phyloP scores from a whole-genome alignment of 2,329 filamentous ascomycete genomes.

The Hymenoscyphus salicellus region DNA sequence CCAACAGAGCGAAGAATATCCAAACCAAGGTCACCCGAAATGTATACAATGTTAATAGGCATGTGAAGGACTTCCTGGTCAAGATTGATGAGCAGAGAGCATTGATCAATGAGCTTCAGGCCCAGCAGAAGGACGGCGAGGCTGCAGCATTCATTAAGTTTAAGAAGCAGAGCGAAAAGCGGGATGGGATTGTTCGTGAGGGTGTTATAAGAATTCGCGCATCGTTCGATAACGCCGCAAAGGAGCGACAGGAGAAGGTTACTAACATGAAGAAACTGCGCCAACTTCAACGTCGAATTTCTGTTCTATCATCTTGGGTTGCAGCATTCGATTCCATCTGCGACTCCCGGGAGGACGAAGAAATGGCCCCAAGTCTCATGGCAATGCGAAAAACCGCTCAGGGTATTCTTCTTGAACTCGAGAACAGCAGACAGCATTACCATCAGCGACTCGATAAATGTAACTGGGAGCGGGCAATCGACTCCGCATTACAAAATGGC shows the following conservation, averaged over 20 bases:
- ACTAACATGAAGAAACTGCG: constrained; percentile 78
- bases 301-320: constrained; percentile 86
- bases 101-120: constrained; percentile 93
- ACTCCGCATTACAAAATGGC: constrained; percentile 83
- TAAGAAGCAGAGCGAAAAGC: constrained; percentile 84
- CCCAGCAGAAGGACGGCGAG: constrained; percentile 87
- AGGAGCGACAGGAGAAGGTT: constrained; percentile 76
- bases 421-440: constrained; percentile 85
- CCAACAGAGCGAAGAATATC: constrained; percentile 97
- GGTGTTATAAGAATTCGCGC: constrained; percentile 74
- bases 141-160: constrained; percentile 81
- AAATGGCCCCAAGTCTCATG: constrained; percentile 65
- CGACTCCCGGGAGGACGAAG: constrained; percentile 66
- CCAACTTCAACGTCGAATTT: constrained; percentile 79
- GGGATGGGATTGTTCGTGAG: constrained; percentile 71
- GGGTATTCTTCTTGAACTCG: constrained; percentile 84
- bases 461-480: constrained; percentile 84
- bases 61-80: constrained; percentile 98
- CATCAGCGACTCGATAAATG: constrained; percentile 77
- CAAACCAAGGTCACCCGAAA: constrained; percentile 99
- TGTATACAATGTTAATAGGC: constrained; percentile 97
- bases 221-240: constrained; percentile 76
- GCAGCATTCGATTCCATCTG: constrained; percentile 84
- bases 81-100: constrained; percentile 98
- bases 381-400: constrained; percentile 84